Evolutionary conservation across 2,329 filamentous ascomycete genomes (phyloP).

Genomic region (Penicillium sp.): DNA sequence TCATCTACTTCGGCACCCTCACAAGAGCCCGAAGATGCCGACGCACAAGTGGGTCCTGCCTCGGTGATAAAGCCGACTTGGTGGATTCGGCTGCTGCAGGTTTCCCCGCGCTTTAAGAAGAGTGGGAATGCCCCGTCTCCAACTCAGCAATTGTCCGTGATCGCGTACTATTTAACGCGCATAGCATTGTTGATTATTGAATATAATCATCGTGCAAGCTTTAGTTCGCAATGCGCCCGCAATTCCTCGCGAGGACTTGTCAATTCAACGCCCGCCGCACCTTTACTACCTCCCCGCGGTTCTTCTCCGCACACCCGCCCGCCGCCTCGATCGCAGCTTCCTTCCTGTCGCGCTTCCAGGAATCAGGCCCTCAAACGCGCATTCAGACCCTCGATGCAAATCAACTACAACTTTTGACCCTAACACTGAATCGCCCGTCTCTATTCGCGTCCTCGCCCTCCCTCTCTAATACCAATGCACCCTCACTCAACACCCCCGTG

Average conservation of each 20-base stretch:
- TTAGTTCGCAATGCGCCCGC: neutral
- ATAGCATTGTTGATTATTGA: too few relatives aligned
- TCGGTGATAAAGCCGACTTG: constrained; percentile 21
- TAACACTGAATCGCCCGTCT: constrained; percentile 58
- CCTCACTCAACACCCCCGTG: constrained; percentile 51
- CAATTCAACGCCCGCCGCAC: neutral
- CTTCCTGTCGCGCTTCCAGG: constrained; percentile 50
- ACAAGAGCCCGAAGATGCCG: neutral
- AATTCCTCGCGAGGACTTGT: neutral
- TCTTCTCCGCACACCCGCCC: constrained; percentile 27
- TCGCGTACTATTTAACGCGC: neutral
- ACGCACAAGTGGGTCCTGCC: neutral
- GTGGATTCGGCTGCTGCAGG: constrained; percentile 6
- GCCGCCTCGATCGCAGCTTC: constrained; percentile 42
- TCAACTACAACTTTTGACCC: constrained; percentile 64
- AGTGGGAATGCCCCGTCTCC: constrained; percentile 9
- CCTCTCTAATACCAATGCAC: constrained; percentile 44
- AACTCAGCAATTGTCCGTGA: neutral
- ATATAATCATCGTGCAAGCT: too few relatives aligned
- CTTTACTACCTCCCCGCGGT: constrained; percentile 8
- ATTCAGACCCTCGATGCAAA: constrained; percentile 63
- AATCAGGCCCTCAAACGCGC: constrained; percentile 47
- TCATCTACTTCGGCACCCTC: neutral
- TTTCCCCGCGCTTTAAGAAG: constrained; percentile 16
- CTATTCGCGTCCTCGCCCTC: constrained; percentile 48